Evolutionary conservation across 1,284 basidiomycete genomes (phyloP), one percentile per base, ranked within the genome.

Genomic region (Fistulina hepatica): DNA sequence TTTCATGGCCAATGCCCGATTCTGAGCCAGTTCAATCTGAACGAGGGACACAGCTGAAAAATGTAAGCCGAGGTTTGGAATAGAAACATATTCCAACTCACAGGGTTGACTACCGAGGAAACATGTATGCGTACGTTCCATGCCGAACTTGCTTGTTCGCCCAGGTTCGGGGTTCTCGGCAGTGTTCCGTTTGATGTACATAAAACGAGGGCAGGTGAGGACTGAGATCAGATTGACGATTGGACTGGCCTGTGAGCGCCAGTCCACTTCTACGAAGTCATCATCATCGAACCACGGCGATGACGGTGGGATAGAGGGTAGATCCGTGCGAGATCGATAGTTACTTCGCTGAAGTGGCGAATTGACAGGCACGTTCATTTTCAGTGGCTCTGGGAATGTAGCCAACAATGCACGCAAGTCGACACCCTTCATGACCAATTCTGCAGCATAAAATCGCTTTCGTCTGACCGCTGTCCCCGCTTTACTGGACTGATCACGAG

Each of bases 371-470:
- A 77, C 65, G n/a, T 59, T 55, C 51, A 66, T 61, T 50, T 83
- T 84, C 45, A 78, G 59, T 5, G 76, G 69, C 46, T 91, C 85
- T 2, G 63, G 52, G 58, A 95, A 95, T 32, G 74, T 71, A 1
- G 88, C 90, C 7, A 81, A 64, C 43, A 97, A 58, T 4, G 83
- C 77, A 40, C 85, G 82, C 31, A 97, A 62, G 42, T 91, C 81
- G 25, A 94, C 61, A 6, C 77, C 73, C 51, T 79, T 79, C 49
- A 91, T 63, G 23, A 89, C 74, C 6, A 94, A 73, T 58, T 97
- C 91, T 22, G 83, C 84, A n/a, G 89, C 84, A 52, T 92, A 91
- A 61, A 97, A 91, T 2, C 85, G 78, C 56, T 95, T 97, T 59
- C 85, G 83, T 16, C 75, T 68, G 12, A 75, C 60, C 2, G 68